Conservation (phyloP, 2,329 filamentous ascomycete genomes). For the Verticillium albo-atrum region DNA sequence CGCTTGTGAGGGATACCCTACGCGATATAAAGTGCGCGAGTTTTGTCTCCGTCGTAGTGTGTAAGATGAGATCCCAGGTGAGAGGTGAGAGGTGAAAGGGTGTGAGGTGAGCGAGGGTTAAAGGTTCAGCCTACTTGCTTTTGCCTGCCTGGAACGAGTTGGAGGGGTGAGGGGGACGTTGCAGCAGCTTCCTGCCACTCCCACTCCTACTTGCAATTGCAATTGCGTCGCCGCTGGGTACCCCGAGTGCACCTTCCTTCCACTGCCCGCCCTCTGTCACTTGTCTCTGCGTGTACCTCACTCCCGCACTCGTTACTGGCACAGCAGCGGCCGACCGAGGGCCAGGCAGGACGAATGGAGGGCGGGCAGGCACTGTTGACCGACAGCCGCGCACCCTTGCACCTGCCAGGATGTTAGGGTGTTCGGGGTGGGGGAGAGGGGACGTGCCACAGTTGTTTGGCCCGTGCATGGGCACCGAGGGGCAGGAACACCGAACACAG, state of each 20-base stretch:
- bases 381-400: neutral
- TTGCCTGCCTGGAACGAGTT: neutral
- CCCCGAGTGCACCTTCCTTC: neutral
- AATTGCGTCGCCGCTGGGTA: no score
- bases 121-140: neutral
- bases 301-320: neutral
- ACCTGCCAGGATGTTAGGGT: neutral
- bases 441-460: neutral
- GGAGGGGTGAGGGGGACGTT: neutral
- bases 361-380: neutral
- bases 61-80: neutral
- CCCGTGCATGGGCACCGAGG: neutral
- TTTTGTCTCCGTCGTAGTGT: neutral
- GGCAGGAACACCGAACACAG: neutral
- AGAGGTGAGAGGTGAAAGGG: neutral
- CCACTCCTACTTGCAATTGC: neutral
- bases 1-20: neutral
- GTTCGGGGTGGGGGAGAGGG: neutral
- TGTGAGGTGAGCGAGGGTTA: neutral
- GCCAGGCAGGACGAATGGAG: neutral
- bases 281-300: no score
- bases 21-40: neutral
- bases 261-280: no score
- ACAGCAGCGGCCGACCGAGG: neutral
- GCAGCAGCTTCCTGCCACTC: neutral